Evolutionary conservation across 306 rosid genomes (phyloP), one percentile per base, ranked within the genome.

Genomic region (Quercus engelmannii): DNA sequence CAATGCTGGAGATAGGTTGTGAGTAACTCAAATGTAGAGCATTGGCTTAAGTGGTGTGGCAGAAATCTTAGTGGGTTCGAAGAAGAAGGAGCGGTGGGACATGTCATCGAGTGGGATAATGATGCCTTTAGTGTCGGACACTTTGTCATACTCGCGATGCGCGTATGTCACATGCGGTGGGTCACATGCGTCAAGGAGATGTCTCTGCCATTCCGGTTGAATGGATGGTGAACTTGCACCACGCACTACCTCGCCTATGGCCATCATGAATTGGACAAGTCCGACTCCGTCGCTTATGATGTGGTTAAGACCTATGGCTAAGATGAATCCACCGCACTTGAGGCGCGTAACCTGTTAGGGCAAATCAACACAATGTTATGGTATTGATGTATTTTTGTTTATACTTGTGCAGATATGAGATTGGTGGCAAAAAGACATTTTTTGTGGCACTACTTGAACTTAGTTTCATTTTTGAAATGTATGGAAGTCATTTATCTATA

Each of bases 251-350:
- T 86, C 87, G 3, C 77, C 77, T 0, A 81, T 18, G 0, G 85
- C 69, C n/a, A 0, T 71, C 76, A 83, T 28, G 81, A 86, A 81
- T 8, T 33, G 73, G 5, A 59, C 7, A 2, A 65, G 2, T 0
- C 85, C 89, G 1, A 5, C 0, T 0, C 7, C 79, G 5, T 83
- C 82, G 12, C 69, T 62, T 71, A 83, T 74, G 0, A 81, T 80
- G 52, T 86, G 89, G 23, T 86, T 86, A 8, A 80, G 3, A 4
- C 85, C 79, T 9, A 80, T 14, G 11, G 83, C 83, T 11, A 86
- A 18, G 18, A 83, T 54, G 35, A 86, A 80, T 15, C 85, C 89
- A 3, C 87, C 87, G 0, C 87, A 86, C 33, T 31, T 71, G 0
- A 83, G 65, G 7, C 74, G 15, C 0, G 85, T 83, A 23, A 83